A percentile compares a stretch with the other conserved stretches of the same genome.
These are phyloP conservation scores for Nemania sp. DNA, from an alignment of 2,329 filamentous ascomycete genomes.

Conservation along the genomic window DNA sequence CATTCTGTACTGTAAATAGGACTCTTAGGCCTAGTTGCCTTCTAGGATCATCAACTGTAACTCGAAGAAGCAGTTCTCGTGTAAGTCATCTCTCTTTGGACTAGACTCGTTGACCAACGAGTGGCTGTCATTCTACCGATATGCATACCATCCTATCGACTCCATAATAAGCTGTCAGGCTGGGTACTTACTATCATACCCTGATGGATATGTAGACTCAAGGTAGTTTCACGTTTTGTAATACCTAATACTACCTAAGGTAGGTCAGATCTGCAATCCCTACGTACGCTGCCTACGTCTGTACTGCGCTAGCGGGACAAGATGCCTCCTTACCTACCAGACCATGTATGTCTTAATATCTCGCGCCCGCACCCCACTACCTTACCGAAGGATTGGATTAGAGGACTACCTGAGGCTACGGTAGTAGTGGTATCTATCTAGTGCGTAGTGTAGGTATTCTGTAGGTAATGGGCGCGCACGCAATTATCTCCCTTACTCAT, in stretches of 20 bases:
- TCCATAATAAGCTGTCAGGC: too few species aligned
- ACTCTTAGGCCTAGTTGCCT: neutral
- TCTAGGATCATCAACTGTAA: slow-evolving; percentile 4
- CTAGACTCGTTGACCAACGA: neutral
- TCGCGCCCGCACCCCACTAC: slow-evolving; percentile 3
- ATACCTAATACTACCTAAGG: too few species aligned
- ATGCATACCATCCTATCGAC: slow-evolving; percentile 9
- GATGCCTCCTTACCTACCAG: too few species aligned
- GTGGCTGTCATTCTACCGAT: slow-evolving; percentile 8
- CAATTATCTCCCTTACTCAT: neutral
- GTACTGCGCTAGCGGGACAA: too few species aligned
- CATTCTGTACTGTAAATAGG: neutral
- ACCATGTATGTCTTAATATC: neutral
- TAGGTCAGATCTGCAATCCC: too few species aligned
- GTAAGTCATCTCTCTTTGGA: neutral
- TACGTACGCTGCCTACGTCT: too few species aligned
- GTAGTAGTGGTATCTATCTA: too few species aligned
- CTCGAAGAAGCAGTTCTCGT: slow-evolving; percentile 17
- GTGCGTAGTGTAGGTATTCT: neutral
- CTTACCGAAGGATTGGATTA: slow-evolving; percentile 10
- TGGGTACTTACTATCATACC: too few species aligned
- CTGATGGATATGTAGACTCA: too few species aligned
- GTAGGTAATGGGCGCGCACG: too few species aligned
- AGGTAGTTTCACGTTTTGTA: too few species aligned
- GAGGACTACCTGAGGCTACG: too few species aligned